These are phyloP conservation scores for Epichloe festucae DNA, from an alignment of 2,329 filamentous ascomycete species.

Conservation along the genomic window DNA sequence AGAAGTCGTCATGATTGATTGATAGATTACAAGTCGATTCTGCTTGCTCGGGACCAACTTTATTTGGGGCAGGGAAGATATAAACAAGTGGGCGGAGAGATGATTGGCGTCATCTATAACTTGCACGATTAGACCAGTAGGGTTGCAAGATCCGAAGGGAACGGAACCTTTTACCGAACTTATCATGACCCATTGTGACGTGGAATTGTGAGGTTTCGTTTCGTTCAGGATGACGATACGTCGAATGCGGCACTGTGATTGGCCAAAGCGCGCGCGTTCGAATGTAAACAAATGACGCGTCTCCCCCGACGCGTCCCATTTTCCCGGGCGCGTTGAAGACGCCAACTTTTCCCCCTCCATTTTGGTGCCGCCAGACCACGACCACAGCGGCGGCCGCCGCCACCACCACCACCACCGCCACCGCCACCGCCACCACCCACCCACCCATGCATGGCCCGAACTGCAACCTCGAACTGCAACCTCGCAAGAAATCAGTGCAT, in stretches of 20 bases:
- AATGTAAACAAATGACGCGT: slow-evolving; percentile 7
- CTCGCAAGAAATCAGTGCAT: neutral
- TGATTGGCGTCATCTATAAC: too few relatives aligned
- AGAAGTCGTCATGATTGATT: neutral
- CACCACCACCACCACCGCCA: neutral
- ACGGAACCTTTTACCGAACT: too few relatives aligned
- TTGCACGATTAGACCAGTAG: too few relatives aligned
- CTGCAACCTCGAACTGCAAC: neutral
- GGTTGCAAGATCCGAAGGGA: too few relatives aligned
- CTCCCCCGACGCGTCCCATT: slow-evolving; percentile 1
- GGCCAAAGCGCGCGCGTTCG: neutral
- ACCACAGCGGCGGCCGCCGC: neutral
- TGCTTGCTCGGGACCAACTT: too few relatives aligned
- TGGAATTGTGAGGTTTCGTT: neutral
- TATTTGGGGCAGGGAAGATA: too few relatives aligned
- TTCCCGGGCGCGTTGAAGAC: neutral
- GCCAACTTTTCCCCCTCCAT: neutral
- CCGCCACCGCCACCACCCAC: neutral
- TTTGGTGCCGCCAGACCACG: neutral
- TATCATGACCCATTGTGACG: neutral
- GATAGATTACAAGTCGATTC: too few relatives aligned
- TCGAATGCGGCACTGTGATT: neutral
- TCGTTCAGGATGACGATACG: neutral
- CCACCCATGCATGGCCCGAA: neutral
- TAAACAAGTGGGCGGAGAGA: too few relatives aligned